Conservation (phyloP, 2,329 filamentous ascomycete genomes). For the Bipolaris victoriae region DNA sequence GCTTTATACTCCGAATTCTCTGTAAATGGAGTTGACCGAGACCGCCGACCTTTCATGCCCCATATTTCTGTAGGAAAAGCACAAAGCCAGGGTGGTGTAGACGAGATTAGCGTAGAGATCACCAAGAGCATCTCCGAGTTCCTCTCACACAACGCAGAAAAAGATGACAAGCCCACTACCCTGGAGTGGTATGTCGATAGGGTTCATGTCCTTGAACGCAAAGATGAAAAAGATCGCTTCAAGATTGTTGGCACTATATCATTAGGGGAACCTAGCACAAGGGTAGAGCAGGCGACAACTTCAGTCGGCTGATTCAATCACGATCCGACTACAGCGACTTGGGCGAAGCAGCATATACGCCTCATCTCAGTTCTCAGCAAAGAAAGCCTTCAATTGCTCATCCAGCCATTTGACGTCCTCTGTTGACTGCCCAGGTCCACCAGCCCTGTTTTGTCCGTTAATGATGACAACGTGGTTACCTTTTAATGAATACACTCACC, state of each 20-base stretch:
- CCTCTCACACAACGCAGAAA: not conserved
- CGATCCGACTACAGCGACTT: too few species aligned
- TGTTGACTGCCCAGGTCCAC: slow-evolving; percentile 73
- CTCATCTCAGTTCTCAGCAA: slow-evolving; percentile 42
- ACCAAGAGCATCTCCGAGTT: slow-evolving; percentile 18
- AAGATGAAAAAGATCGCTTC: slow-evolving; percentile 34
- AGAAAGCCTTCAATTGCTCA: slow-evolving; percentile 62
- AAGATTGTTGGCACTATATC: slow-evolving; percentile 28
- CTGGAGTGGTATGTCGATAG: slow-evolving; percentile 37
- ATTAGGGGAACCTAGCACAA: slow-evolving; percentile 6
- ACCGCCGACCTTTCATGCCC: slow-evolving; percentile 31
- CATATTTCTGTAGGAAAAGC: slow-evolving; percentile 40
- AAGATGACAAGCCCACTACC: slow-evolving; percentile 3
- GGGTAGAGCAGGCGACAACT: not conserved
- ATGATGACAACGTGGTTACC: not conserved
- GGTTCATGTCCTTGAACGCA: slow-evolving; percentile 37
- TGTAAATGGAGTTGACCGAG: slow-evolving; percentile 28
- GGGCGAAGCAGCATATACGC: slow-evolving; percentile 1
- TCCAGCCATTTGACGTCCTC: slow-evolving; percentile 77
- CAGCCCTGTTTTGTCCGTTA: slow-evolving; percentile 57
- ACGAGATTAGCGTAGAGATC: slow-evolving; percentile 25
- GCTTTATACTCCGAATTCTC: slow-evolving; percentile 35
- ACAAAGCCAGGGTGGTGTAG: slow-evolving; percentile 14
- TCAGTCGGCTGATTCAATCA: not conserved
- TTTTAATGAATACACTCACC: slow-evolving; percentile 48